Base-by-base conservation (phyloP, 192 early-diverging fungal genomes). In the Paraglomus occultum region DNA sequence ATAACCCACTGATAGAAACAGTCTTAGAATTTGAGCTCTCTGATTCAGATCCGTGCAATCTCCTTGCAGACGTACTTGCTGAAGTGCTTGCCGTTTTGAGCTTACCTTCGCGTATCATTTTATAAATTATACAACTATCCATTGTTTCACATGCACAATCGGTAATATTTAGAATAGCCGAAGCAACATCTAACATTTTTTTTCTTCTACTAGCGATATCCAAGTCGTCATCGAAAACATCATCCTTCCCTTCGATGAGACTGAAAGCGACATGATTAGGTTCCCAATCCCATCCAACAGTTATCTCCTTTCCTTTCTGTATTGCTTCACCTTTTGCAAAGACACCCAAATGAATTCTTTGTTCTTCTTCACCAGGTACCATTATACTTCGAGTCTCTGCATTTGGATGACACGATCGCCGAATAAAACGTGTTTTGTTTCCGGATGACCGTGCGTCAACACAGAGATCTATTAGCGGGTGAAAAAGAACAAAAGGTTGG, bases 281-380 rank as follows among this genome's bases (percentile, higher is more conserved):
- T 49, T 88, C 84, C 88, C 88, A 91, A n/a, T 83, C 74, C 90
- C 90, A 91, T 11, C 79, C 84, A 8, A 90, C 46, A 6, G 89
- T 91, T 54, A 92, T 82, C 69, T 92, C 89, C 51, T 88, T 79
- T 55, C 85, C 88, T 22, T 83, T 78, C 44, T 63, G 72, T 9
- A 92, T 85, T 0, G 60, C 49, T 31, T 81, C 79, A 1, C 62
- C 71, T 15, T 79, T 76, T 17, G 89, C 75, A 82, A 91, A 91
- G 10, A 92, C 64, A 6, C 87, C 91, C 1, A 92, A 74, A 63
- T 87, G 83, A 9, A 92, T 82, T 50, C 77, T 74, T 17, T 79
- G 73, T 40, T 83, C 79, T 45, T 84, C 83, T 9, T 73, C 74
- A 22, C 75, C 73, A 0, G 83, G 77, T 0, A 85, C 71, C 6